Base-by-base conservation (phyloP, 2,329 filamentous ascomycete genomes). In the Epichloe brachyelytri region DNA sequence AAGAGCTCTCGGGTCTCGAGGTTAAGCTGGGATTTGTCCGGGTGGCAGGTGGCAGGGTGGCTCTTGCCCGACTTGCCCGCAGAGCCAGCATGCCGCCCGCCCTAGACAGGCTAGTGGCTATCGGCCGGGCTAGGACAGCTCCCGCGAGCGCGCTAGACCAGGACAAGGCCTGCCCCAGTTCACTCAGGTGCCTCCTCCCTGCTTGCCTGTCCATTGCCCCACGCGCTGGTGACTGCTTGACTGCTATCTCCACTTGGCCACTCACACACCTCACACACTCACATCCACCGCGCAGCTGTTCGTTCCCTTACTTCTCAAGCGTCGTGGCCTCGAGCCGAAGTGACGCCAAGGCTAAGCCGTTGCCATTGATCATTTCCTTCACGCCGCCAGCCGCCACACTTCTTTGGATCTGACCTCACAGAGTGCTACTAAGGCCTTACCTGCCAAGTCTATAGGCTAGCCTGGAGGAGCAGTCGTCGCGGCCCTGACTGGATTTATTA, bases 121-220 rank as follows among this genome's bases (percentile, higher is more conserved):
- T 46, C 49, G 49, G 49, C 45, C 44, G 26, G 33, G 50, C 50
- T 43, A 51, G 45, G 45, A 43, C 19, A 41, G 26, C 26, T 48
- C 50, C 50, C 50, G 50, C 50, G 45, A 48, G 46, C 37, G 20
- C 50, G 40, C 45, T 51, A 51, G 50, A 37, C 50, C 34, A 44
- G 45, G 45, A 45, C 47, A 19, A 19, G 19, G 15, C 17, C 12
- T n/a, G 17, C 46, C 46, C 39, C 8, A 41, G 8, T 22, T 17
- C 39, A 41, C 39, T 12, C 17, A 19, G 39, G 26, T 10, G 26
- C 26, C 26, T 10, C 8, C 26, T 30, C 26, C 26, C 26, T 30
- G 26, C 26, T 10, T 30, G 26, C 26, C 26, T 30, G 26, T 4
- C 26, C 22, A 26, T 7, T 26, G 22, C 22, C 22, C 22, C 22